Evolutionary conservation across 371 early-diverging fungal species (phyloP).

Genomic region (Lichtheimia ramosa): DNA sequence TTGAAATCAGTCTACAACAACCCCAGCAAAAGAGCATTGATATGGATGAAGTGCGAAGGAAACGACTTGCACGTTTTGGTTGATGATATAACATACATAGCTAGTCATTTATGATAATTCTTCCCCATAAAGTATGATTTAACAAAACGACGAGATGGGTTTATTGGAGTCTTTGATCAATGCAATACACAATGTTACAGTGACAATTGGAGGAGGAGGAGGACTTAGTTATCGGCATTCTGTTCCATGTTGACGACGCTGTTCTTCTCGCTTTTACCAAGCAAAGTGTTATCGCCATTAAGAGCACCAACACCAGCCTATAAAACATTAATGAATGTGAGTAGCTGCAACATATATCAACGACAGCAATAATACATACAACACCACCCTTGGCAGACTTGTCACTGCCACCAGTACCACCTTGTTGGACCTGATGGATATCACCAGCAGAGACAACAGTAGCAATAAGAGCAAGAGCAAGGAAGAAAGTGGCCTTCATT

Average conservation of each 20-base stretch:
- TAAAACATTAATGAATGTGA: not conserved
- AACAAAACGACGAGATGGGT: not conserved
- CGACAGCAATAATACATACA: not conserved
- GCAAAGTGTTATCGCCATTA: not conserved
- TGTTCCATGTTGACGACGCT: not conserved
- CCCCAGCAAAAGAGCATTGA: constrained; percentile 5
- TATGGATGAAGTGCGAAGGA: constrained; percentile 36
- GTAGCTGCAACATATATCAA: not conserved
- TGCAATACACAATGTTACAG: not conserved
- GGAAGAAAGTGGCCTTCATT: constrained; percentile 16
- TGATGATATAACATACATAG: constrained; percentile 7
- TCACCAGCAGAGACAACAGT: constrained; percentile 7
- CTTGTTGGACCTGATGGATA: not conserved
- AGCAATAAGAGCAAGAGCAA: constrained; percentile 12
- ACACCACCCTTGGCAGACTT: not conserved
- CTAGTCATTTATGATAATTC: too few species aligned
- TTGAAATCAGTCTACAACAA: constrained; percentile 36
- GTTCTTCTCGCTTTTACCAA: not conserved
- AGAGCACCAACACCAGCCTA: not conserved
- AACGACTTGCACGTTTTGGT: constrained; percentile 36
- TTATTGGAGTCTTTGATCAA: not conserved
- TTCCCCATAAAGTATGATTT: not conserved
- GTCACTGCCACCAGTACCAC: not conserved
- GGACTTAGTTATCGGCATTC: not conserved
- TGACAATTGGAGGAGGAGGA: not conserved